Percentiles rank a stretch among this genome's conserved stretches.
Conservation (phyloP, 2,329 filamentous ascomycete genomes). For the Sordariomycetes sp. region DNA sequence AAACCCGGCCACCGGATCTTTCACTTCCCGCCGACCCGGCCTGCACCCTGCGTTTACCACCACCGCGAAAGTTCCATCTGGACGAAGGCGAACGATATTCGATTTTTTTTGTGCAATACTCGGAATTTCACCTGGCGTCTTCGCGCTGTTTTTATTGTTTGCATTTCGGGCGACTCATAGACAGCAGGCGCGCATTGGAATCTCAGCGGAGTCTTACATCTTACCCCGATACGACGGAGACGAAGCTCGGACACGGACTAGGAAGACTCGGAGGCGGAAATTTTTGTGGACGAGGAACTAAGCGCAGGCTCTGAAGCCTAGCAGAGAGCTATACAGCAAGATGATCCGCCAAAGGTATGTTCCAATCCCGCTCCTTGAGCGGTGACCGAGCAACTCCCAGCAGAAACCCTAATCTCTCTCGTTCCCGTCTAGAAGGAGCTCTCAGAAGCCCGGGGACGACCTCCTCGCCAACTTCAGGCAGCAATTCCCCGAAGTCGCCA, state of each 20-base stretch:
- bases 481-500: constrained; percentile 62
- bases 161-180: not conserved
- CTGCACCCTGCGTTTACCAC: too few species aligned
- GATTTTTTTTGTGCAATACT: not conserved
- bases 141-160: not conserved
- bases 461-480: constrained; percentile 75
- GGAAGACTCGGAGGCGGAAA: not conserved
- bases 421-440: constrained; percentile 45
- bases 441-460: constrained; percentile 77
- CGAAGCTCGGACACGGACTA: not conserved
- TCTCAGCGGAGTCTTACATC: not conserved
- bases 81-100: not conserved
- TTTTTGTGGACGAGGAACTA: not conserved
- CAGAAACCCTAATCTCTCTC: not conserved
- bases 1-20: too few species aligned
- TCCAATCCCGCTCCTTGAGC: not conserved
- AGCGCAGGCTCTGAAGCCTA: not conserved
- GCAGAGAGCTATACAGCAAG: not conserved
- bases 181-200: not conserved
- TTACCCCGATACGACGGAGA: not conserved
- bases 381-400: not conserved
- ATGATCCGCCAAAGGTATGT: constrained; percentile 22
- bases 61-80: not conserved
- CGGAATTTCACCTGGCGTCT: not conserved
- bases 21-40: too few species aligned